These are phyloP conservation scores for Apiospora aurea DNA, from an alignment of 2,329 filamentous ascomycete species.

Conservation along the genomic window DNA sequence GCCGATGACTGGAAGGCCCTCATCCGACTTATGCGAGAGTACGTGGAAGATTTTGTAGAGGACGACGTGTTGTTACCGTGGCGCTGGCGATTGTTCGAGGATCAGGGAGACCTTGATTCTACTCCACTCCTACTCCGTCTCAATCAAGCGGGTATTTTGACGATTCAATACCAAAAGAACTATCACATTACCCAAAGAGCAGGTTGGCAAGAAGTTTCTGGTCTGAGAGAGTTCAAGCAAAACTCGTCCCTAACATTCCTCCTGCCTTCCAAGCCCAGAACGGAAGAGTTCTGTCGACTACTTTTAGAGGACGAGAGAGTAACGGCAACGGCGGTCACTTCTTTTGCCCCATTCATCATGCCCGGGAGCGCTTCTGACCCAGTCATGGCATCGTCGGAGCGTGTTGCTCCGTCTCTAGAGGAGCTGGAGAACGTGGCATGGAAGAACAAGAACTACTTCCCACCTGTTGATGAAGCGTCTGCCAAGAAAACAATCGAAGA, in stretches of 20 bases:
- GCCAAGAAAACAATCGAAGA: conserved; percentile 1
- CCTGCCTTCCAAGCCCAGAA: not conserved
- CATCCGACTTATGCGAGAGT: not conserved
- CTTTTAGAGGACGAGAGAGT: not conserved
- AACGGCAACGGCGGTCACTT: not conserved
- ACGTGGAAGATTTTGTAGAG: not conserved
- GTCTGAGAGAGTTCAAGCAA: not conserved
- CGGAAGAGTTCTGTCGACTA: not conserved
- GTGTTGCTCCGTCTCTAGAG: not conserved
- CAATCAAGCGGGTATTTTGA: not conserved
- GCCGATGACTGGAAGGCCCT: not conserved
- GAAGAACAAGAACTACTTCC: not conserved
- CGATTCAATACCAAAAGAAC: not conserved
- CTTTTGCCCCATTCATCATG: not conserved
- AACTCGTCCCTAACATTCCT: conserved; percentile 1
- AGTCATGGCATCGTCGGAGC: conserved; percentile 5
- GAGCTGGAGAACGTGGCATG: not conserved
- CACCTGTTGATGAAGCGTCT: not conserved
- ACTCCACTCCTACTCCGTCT: not conserved
- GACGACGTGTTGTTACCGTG: conserved; percentile 1
- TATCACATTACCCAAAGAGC: not conserved
- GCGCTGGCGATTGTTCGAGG: not conserved
- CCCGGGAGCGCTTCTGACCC: not conserved
- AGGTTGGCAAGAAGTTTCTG: not conserved
- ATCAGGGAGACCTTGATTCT: not conserved